phyloP scores from a whole-genome alignment of 768 basidiomycete species.

The Dendrothele bispora region DNA sequence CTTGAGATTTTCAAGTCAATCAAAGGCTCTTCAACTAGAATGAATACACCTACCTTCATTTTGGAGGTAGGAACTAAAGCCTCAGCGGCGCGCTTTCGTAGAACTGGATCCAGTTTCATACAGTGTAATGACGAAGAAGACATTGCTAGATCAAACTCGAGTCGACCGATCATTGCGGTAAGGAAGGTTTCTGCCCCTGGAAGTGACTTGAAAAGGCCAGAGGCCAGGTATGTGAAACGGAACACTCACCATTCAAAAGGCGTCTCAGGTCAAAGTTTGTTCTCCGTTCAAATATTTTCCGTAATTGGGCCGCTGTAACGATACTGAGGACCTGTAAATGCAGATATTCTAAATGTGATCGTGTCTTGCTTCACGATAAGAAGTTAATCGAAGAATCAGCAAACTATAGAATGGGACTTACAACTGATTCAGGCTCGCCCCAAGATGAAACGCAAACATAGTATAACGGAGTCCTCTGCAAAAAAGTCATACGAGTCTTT shows the following conservation, averaged over 20 bases:
- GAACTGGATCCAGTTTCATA: constrained; percentile 64
- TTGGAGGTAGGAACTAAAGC: constrained; percentile 77
- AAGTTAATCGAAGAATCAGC: constrained; percentile 19
- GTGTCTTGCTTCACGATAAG: constrained; percentile 73
- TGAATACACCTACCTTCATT: constrained; percentile 56
- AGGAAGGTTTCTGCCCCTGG: constrained; percentile 84
- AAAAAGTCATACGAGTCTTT: constrained; percentile 78
- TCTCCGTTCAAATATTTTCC: constrained; percentile 82
- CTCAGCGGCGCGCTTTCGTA: constrained; percentile 79
- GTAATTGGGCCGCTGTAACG: constrained; percentile 82
- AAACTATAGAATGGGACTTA: constrained; percentile 40
- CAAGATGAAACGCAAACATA: constrained; percentile 89
- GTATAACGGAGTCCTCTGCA: constrained; percentile 86
- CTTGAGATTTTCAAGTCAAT: constrained; percentile 33
- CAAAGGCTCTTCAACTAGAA: neutral
- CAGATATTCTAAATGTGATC: constrained; percentile 92
- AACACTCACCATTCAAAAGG: constrained; percentile 57
- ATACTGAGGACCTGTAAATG: constrained; percentile 92
- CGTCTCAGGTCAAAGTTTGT: constrained; percentile 90
- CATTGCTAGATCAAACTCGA: constrained; percentile 82
- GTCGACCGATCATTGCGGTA: constrained; percentile 62
- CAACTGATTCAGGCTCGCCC: constrained; percentile 96
- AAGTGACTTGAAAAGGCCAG: neutral
- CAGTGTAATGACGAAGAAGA: constrained; percentile 80
- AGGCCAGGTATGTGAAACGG: neutral